A percentile compares a stretch with the other conserved stretches of the same genome.
Evolutionary conservation across 257 asterid genomes (phyloP).

Genomic region (Solanum neorickii): DNA sequence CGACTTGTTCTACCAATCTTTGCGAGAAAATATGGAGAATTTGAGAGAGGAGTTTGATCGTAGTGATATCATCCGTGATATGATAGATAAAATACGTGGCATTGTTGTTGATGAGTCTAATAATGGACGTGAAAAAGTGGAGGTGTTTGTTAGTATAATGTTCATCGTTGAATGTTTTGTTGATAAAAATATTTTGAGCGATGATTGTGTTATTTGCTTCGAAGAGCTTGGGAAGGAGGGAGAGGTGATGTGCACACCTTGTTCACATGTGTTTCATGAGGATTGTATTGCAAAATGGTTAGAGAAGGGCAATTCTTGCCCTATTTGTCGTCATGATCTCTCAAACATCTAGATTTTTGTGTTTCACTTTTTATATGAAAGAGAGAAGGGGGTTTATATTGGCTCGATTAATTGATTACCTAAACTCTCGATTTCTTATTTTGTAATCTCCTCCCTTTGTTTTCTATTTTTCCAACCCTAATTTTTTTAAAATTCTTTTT

Average conservation of each 20-base stretch:
- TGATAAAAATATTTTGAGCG: background rate
- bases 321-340: background rate
- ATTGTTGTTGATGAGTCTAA: background rate
- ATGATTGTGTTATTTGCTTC: background rate
- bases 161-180: background rate
- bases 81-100: background rate
- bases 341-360: background rate
- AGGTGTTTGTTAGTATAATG: background rate
- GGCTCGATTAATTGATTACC: too few species aligned
- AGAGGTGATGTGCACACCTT: background rate
- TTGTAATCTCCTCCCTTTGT: too few species aligned
- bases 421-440: too few species aligned
- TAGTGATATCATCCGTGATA: background rate
- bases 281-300: slow-evolving; percentile 6
- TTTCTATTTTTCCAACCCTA: too few species aligned
- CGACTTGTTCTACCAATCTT: background rate
- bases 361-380: too few species aligned
- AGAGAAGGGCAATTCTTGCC: background rate
- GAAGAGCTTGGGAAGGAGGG: background rate
- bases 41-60: background rate
- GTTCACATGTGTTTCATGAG: slow-evolving; percentile 8
- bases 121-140: background rate
- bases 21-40: background rate
- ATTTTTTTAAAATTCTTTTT: background rate
- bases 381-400: too few species aligned